Conservation (phyloP, 1,139 yeast species). For the Yamadazyma sp. region DNA sequence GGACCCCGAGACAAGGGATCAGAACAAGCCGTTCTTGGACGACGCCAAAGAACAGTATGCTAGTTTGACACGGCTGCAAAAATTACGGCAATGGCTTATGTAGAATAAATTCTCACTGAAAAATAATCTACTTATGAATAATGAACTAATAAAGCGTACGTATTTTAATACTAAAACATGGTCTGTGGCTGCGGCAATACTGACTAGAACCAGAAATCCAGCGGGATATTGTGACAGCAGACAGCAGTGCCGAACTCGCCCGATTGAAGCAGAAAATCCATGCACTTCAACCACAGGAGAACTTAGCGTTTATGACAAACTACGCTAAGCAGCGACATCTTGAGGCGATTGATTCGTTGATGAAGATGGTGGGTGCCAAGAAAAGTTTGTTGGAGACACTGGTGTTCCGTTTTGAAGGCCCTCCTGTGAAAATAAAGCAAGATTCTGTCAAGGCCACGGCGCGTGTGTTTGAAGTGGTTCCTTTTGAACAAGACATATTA, state of each 20-base stretch:
- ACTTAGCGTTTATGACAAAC: conserved; percentile 6
- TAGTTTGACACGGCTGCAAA: background rate
- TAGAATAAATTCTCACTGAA: background rate
- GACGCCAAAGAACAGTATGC: background rate
- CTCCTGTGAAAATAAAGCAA: conserved; percentile 19
- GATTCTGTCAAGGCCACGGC: background rate
- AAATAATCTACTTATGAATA: background rate
- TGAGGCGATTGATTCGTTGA: conserved; percentile 16
- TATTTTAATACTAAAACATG: background rate
- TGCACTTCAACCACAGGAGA: background rate
- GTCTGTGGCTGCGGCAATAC: background rate
- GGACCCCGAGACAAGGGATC: background rate
- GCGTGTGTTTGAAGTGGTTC: conserved; percentile 5
- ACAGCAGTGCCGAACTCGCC: background rate
- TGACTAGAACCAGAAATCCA: conserved; percentile 2
- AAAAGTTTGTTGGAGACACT: conserved; percentile 15
- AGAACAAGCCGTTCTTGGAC: background rate
- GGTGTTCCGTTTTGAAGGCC: conserved; percentile 27
- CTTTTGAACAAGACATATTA: conserved; percentile 4
- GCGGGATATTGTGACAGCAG: background rate
- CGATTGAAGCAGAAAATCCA: background rate
- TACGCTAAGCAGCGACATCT: conserved; percentile 12
- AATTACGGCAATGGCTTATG: background rate
- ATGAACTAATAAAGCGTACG: background rate
- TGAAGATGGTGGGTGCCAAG: conserved; percentile 20